Conservation (phyloP, 1,139 yeast species). For the Yamadazyma diddensiae region DNA sequence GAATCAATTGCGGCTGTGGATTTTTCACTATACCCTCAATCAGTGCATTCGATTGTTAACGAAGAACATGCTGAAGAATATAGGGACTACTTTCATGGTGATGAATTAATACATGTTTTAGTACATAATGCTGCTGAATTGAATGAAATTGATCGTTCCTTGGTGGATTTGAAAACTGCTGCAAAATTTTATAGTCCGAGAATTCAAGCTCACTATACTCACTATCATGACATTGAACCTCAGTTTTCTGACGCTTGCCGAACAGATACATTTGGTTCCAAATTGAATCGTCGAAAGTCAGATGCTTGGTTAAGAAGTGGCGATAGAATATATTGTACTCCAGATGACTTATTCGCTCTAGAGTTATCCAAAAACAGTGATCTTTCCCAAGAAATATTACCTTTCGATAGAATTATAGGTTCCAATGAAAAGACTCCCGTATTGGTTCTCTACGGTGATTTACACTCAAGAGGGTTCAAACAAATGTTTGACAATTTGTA, state of each 20-base stretch:
- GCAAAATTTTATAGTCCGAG: constrained; percentile 58
- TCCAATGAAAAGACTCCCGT: constrained; percentile 35
- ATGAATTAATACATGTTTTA: constrained; percentile 34
- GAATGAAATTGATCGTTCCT: constrained; percentile 18
- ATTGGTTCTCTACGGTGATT: constrained; percentile 50
- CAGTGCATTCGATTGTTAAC: constrained; percentile 33
- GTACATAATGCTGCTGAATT: constrained; percentile 29
- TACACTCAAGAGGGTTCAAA: constrained; percentile 45
- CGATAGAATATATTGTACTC: constrained; percentile 56
- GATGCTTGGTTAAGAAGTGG: constrained; percentile 55
- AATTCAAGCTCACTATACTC: constrained; percentile 59
- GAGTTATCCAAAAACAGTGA: constrained; percentile 36
- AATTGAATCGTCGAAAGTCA: constrained; percentile 18
- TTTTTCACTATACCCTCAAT: constrained; percentile 46
- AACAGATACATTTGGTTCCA: constrained; percentile 37
- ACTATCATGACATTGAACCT: constrained; percentile 33
- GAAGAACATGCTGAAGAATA: constrained; percentile 24
- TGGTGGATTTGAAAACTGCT: constrained; percentile 52
- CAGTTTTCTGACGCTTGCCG: constrained; percentile 20
- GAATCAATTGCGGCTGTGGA: constrained; percentile 55
- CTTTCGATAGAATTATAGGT: constrained; percentile 65
- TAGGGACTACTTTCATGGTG: constrained; percentile 30
- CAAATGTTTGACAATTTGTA: constrained; percentile 58
- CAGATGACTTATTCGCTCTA: constrained; percentile 68
- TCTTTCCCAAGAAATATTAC: constrained; percentile 20